Percentiles rank a stretch among this genome's conserved stretches.
These are phyloP conservation scores for Parathielavia appendiculata DNA, from an alignment of 495 filamentous ascomycete species.

Conservation along the genomic window DNA sequence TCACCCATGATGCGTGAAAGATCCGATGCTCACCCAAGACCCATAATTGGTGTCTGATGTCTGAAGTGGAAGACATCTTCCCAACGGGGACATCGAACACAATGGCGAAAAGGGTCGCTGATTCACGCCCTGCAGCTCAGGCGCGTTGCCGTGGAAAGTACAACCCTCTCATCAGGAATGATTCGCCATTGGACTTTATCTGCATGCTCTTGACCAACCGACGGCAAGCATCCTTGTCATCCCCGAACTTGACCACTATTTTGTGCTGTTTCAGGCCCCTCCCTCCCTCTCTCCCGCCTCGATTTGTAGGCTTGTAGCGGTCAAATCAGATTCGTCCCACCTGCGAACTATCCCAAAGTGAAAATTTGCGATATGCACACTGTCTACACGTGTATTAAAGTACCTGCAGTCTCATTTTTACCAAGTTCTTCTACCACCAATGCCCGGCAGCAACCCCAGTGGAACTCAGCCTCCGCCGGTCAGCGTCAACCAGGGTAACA, in stretches of 20 bases:
- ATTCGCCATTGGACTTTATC: background rate
- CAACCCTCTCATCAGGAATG: background rate
- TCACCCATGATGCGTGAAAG: background rate
- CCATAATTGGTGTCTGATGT: slow-evolving; percentile 13
- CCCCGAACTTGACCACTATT: background rate
- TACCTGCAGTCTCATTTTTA: too few species aligned
- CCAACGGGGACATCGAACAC: background rate
- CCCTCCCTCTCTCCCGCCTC: background rate
- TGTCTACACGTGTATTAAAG: too few species aligned
- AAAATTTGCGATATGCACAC: background rate
- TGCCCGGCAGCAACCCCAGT: background rate
- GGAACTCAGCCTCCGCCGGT: background rate
- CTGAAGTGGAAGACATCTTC: slow-evolving; percentile 10
- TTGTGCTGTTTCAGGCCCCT: background rate
- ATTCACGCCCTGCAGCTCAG: background rate
- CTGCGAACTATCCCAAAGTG: background rate
- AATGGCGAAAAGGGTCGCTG: background rate
- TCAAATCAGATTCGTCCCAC: background rate
- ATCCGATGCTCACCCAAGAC: slow-evolving; percentile 5
- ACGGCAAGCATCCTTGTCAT: background rate
- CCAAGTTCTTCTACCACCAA: background rate
- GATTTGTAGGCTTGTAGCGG: background rate
- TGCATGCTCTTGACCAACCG: background rate
- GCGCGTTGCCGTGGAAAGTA: background rate
- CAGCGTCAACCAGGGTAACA: background rate